Conservation (phyloP, 2,329 filamentous ascomycete genomes). For the Diaporthe caulivora region DNA sequence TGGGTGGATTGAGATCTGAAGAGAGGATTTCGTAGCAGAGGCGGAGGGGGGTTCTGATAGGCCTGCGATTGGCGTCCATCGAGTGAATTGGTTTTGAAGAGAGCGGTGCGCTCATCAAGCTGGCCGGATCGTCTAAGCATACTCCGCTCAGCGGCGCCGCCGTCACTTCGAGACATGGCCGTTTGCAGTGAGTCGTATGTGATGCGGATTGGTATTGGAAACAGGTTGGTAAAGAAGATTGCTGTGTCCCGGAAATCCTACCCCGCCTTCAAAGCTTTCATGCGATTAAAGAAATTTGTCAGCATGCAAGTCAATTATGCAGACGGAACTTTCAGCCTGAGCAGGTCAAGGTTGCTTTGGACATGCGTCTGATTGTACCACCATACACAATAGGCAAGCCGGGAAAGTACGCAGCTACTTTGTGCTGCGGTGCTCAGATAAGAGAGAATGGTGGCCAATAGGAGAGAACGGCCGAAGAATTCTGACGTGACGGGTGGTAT, state of each 20-base stretch:
- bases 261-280: background rate
- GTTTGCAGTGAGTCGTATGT: no score
- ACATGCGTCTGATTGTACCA: conserved; percentile 4
- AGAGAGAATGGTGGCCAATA: background rate
- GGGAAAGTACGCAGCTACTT: background rate
- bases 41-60: background rate
- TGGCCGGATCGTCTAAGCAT: background rate
- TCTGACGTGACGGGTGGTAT: no score
- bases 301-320: background rate
- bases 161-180: background rate
- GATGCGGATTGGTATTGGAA: no score
- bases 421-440: background rate
- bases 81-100: no score
- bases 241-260: background rate
- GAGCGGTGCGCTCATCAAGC: no score
- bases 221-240: background rate
- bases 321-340: background rate
- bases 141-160: background rate
- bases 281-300: background rate
- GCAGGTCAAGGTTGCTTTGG: background rate
- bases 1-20: background rate
- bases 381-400: background rate
- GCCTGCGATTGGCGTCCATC: background rate
- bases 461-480: no score
- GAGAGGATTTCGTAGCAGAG: background rate